Base-by-base conservation (phyloP, 352 stramenopile genomes). In the Phytopythium helicoides region DNA sequence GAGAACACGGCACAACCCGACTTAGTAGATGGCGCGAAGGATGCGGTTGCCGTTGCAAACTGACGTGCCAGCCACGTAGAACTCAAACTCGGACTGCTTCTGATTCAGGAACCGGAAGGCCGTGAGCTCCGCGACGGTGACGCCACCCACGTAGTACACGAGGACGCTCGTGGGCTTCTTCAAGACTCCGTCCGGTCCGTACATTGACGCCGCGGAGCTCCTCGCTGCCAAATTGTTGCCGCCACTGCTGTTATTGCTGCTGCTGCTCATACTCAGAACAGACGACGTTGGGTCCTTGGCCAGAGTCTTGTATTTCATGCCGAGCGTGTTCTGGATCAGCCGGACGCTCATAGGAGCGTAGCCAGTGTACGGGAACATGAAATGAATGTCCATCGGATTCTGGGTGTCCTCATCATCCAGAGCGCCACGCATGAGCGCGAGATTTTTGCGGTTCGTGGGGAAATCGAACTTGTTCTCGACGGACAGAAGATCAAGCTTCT, bases 331-430 rank as follows among this genome's bases (percentile, higher is more conserved):
- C 71, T 95, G 81, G 39, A 95, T 68, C 26, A 89, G 58, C 0
- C 83, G 81, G 42, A 94, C 76, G 54, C 81, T 93, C 69, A 95
- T 81, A 8, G 84, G 82, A 5, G 86, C 86, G 46, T 94, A 94
- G 3, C 86, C 83, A 7, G 78, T 92, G 58, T 88, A 92, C 1
- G 83, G 76, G 41, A 93, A 93, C 81, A 95, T 91, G 33, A 91
- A 93, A 50, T 87, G 67, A 46, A 95, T 93, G 40, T 95, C 81
- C 3, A 39, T 62, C 3, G 78, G 72, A 25, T 60, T 37, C 47
- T 59, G 58, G 8, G 72, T 79, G 34, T 85, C 76, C 16, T 86
- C 68, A 9, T 82, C 76, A n/a, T 85, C 68, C 38, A 79, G 49
- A 3, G 55, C 59, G 22, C 62, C 71, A 33, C 60, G 56, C 65